phyloP scores from a whole-genome alignment of 495 filamentous ascomycete genomes.

The Poronia punctata region DNA sequence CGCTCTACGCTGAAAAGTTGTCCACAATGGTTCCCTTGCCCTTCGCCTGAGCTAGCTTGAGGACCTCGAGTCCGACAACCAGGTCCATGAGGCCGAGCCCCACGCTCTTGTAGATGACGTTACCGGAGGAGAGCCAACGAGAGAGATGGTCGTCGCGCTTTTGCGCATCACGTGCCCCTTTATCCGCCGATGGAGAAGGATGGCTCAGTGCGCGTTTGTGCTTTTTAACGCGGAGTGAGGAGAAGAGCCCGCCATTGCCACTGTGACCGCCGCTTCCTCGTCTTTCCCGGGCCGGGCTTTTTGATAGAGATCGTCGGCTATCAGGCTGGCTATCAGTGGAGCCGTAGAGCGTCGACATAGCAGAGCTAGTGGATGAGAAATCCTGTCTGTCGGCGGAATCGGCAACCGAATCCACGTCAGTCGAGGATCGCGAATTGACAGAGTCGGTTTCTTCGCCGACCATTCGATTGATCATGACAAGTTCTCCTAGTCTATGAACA shows the following conservation, averaged over 20 bases:
- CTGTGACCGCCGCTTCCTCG: slow-evolving; percentile 2
- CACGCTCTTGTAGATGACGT: slow-evolving; percentile 82
- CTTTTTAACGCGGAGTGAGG: too few species aligned
- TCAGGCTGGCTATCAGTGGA: slow-evolving; percentile 6
- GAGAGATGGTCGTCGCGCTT: slow-evolving; percentile 48
- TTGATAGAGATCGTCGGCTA: slow-evolving; percentile 23
- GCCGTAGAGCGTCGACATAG: slow-evolving; percentile 25
- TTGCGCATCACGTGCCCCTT: slow-evolving; percentile 29
- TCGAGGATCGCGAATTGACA: slow-evolving; percentile 17
- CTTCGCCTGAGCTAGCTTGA: slow-evolving; percentile 64
- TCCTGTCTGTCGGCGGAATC: slow-evolving; percentile 24
- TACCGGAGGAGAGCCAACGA: slow-evolving; percentile 70
- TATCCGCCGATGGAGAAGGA: slow-evolving; percentile 7
- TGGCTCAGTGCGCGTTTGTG: slow-evolving; percentile 2
- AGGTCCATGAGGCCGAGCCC: slow-evolving; percentile 78
- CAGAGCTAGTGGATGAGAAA: slow-evolving; percentile 15
- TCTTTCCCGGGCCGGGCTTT: slow-evolving; percentile 14
- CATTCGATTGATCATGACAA: slow-evolving; percentile 55
- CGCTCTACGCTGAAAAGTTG: slow-evolving; percentile 47
- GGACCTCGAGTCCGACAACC: slow-evolving; percentile 65
- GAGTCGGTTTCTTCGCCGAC: slow-evolving; percentile 21
- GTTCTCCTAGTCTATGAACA: slow-evolving; percentile 62
- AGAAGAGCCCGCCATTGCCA: not conserved
- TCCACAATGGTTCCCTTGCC: slow-evolving; percentile 66
- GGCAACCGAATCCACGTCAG: slow-evolving; percentile 12